Evolutionary conservation across 1,284 basidiomycete genomes (phyloP), one percentile per base, ranked within the genome.

Genomic region (Takashimella tepidaria): DNA sequence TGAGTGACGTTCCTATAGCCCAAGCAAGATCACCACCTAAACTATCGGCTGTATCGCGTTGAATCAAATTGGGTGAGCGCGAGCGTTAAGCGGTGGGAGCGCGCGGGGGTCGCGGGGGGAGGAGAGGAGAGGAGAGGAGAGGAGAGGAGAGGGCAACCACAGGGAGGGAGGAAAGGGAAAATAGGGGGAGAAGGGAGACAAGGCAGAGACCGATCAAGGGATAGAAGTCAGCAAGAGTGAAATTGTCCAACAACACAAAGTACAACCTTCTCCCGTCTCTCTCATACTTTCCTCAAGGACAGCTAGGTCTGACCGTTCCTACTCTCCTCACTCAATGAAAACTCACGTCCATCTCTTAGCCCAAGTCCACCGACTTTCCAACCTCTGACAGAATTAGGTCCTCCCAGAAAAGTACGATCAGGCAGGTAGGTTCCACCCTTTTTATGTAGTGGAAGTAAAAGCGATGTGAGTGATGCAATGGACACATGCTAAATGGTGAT

Each of bases 321-420:
- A 46, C 16, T 20, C 31, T 25, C 5, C 13, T 46, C 25, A 51
- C 49, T 37, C 25, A 20, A 8, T 31, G 21, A 43, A 55, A 19
- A 70, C 84, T 59, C 67, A 90, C 89, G 68, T 23, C 84, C 83
- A 65, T 95, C 90, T 26, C 83, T 81, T 1, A 89, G 85, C 0
- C 96, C 96, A 72, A 98, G 79, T 1, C 86, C 82, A 65, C 92
- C 93, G 24, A 84, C 80, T 54, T 83, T 84, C 79, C 97, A 98
- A 57, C 87, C 86, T 23, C 96, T 80, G 2, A 98, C 80, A 47
- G 84, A 89, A n/a, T 87, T 84, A 0, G 96, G 92, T 0, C 95
- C 96, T 24, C 95, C 96, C 0, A 98, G 81, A 63, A 95, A 92
- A 71, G 93, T 95, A 4, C 91, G 83, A 74, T 99, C 96, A 1